phyloP scores from a whole-genome alignment of 129 eudicot genomes.

The Lactuca sativa region DNA sequence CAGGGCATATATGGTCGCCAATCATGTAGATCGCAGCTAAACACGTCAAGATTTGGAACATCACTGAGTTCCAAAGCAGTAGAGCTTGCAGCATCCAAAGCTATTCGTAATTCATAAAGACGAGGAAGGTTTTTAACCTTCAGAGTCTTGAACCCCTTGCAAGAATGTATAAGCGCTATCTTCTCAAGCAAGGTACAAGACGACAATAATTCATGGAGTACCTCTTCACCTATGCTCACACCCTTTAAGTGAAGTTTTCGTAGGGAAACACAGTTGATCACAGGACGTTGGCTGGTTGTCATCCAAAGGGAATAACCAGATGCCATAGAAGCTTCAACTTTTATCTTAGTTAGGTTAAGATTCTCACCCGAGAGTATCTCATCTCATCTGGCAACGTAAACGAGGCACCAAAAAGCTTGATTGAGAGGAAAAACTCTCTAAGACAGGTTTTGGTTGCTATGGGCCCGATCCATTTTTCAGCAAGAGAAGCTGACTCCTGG shows the following conservation, averaged over 20 bases:
- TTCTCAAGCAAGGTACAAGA: slow-evolving; percentile 7
- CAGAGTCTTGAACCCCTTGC: neutral
- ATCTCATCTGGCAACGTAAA: slow-evolving; percentile 3
- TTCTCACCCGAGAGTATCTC: slow-evolving; percentile 2
- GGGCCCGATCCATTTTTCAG: neutral
- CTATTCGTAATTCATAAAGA: neutral
- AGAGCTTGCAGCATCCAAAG: neutral
- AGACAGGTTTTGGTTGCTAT: neutral
- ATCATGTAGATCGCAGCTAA: neutral
- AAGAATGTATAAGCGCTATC: neutral
- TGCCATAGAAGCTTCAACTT: neutral
- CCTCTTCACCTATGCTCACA: neutral
- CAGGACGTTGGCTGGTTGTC: too few relatives aligned
- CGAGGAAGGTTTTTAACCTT: neutral
- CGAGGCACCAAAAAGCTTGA: neutral
- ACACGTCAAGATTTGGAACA: neutral
- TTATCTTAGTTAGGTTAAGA: slow-evolving; percentile 6
- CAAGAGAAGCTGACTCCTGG: neutral
- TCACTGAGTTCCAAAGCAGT: neutral
- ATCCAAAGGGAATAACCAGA: too few relatives aligned
- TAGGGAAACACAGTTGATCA: too few relatives aligned
- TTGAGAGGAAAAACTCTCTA: neutral
- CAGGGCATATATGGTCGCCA: neutral
- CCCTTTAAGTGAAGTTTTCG: too few relatives aligned
- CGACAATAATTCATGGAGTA: neutral